Base-by-base conservation (phyloP, 2,329 filamentous ascomycete species). In the Fusarium poae region DNA sequence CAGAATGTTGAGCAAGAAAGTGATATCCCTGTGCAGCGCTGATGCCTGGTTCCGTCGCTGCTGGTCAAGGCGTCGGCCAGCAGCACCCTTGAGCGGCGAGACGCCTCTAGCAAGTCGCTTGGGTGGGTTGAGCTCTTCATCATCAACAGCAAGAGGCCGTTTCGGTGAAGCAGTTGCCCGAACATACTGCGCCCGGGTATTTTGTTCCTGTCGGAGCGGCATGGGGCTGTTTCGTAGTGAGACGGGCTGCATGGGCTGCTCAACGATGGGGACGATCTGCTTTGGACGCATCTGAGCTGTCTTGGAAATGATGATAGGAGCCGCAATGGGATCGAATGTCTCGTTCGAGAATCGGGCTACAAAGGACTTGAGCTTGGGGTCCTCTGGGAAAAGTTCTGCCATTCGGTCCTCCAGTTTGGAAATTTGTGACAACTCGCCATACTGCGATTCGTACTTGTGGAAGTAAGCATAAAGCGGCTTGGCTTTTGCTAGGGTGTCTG, bases 381-480 rank as follows among this genome's bases (percentile, higher is more conserved):
- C 95, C 61, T 94, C 90, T 1, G 94, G 94, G 79, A 93, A 99
- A n/a, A 97, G 85, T 75, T 97, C 94, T 23, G 88, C 87, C 94
- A 99, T 98, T 46, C 96, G 90, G 74, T 91, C 91, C 79, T 99
- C 97, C 18, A 99, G 85, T 77, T 97, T 96, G 68, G 90, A 89
- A 55, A 99, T 93, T 74, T 98, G 94, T 8, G 92, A 89, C 7
- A 98, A 86, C 77, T 99, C 96, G 57, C 97, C 96, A 75, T 94
- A 99, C 68, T 94, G 90, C 13, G 94, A 94, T 81, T 99, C 96
- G 77, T 97, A 97, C 72, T 94, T 91, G 80, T 99, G 95, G 78
- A 99, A 95, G 80, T 95, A 98, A 4, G 89, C 85, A 74, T 97
- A 97, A 1, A 99, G 87, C 1, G 92, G 88, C 77, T 96, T 97